Conservation (phyloP, 2,329 filamentous ascomycete genomes). For the Coniochaeta prunicola region DNA sequence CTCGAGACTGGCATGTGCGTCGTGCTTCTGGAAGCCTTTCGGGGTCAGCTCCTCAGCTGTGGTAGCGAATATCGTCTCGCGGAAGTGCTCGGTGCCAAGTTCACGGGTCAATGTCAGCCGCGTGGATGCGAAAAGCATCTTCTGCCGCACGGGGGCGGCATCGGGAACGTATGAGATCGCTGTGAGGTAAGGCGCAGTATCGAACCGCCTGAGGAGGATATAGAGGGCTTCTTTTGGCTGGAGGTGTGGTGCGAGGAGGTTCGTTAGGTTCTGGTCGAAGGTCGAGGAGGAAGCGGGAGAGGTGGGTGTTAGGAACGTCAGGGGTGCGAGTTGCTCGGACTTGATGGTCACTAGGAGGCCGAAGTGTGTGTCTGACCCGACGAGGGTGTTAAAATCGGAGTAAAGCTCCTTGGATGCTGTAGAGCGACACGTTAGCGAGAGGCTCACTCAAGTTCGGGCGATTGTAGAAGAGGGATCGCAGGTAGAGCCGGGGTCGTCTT, state of each 20-base stretch:
- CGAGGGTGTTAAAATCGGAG: slow-evolving; percentile 62
- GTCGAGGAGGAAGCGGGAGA: slow-evolving; percentile 39
- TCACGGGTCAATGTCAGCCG: slow-evolving; percentile 69
- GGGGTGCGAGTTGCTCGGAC: slow-evolving; percentile 59
- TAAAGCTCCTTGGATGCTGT: slow-evolving; percentile 72
- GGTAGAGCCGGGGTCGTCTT: slow-evolving; percentile 1
- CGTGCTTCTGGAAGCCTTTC: slow-evolving; percentile 65
- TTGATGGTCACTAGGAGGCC: slow-evolving; percentile 66
- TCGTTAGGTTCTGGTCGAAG: slow-evolving; percentile 56
- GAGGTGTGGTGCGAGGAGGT: slow-evolving; percentile 54
- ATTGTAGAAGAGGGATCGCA: not conserved
- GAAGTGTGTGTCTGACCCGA: slow-evolving; percentile 54
- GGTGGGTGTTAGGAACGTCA: slow-evolving; percentile 45
- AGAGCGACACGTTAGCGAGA: not conserved
- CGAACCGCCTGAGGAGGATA: slow-evolving; percentile 64
- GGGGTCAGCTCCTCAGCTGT: slow-evolving; percentile 60
- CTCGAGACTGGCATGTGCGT: slow-evolving; percentile 55
- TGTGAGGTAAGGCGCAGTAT: slow-evolving; percentile 49
- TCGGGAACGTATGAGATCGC: slow-evolving; percentile 77
- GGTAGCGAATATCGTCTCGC: slow-evolving; percentile 69
- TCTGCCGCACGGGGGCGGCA: slow-evolving; percentile 69
- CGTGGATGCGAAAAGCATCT: slow-evolving; percentile 79
- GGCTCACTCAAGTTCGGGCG: not conserved
- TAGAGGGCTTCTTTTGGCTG: slow-evolving; percentile 63
- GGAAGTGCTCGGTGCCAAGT: slow-evolving; percentile 71